Base-by-base conservation (phyloP, 2,329 filamentous ascomycete genomes). In the Hypoxylon sp. region DNA sequence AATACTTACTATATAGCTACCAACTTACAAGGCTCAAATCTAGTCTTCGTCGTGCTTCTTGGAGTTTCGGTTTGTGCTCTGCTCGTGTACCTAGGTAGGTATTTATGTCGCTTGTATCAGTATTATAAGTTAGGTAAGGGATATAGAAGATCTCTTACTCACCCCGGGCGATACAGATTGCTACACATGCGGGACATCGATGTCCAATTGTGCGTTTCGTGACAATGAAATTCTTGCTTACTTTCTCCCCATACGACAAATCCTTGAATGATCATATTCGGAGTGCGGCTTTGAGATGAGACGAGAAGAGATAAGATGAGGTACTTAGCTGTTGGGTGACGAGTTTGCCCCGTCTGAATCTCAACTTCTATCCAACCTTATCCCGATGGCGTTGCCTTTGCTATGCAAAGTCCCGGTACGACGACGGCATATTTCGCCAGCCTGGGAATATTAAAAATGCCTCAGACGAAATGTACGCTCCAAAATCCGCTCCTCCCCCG, bases 331-430 rank as follows among this genome's bases (percentile, higher is more conserved):
- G 22, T 51, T 51, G 55, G 46, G 44, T 17, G 42, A 57, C 22
- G 39, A 57, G 51, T 35, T 44, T 33, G 47, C 59, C 53, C 48
- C 48, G 47, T 55, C 53, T 63, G 22, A 24, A 59, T 59, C n/a
- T 50, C 17, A 29, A 39, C 17, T 46, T 19, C 51, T 29, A 33
- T 54, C 52, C 29, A 55, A 52, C 47, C 55, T 54, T 61, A 61
- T 47, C 52, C 52, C 61, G 60, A 53, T 65, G 52, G 33, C 39
- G 35, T 54, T 39, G 50, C 35, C 19, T 59, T 31, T 42, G 52
- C 42, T 46, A 42, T 68, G 65, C 60, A 68, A 60, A 64, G 13
- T 51, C 51, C 65, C 65, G 65, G 35, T 61, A 29, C 57, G 11
- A 61, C 60, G 19, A 53, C 52, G 44, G 51, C 33, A 42, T 48